Conservation (phyloP, 164 flowering plant genomes). For the Echeveria elegans region DNA sequence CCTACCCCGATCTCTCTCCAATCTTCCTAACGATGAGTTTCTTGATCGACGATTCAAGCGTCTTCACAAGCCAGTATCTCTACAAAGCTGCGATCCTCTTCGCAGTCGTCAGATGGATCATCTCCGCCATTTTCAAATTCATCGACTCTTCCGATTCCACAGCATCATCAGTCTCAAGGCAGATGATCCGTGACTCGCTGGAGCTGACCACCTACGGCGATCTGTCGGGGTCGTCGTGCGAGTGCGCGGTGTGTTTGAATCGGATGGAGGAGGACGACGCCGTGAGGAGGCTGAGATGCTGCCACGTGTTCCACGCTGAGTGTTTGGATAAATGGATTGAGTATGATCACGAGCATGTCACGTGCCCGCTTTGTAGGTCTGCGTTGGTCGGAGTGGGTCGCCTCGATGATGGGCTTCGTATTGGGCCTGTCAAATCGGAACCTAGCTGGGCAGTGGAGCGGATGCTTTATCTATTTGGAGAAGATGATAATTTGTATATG, state of each 20-base stretch:
- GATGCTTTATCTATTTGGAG: constrained; percentile 1
- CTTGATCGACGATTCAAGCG: neutral
- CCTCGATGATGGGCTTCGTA: neutral
- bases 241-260: constrained; percentile 57
- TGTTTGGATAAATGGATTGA: constrained; percentile 58
- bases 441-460: neutral
- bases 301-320: constrained; percentile 56
- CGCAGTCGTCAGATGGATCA: constrained; percentile 1
- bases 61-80: neutral
- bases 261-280: constrained; percentile 26
- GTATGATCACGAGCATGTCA: constrained; percentile 22
- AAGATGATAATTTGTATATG: neutral
- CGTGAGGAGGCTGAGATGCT: constrained; percentile 47
- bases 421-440: neutral
- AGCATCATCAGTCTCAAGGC: neutral
- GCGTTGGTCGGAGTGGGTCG: neutral
- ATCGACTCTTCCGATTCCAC: neutral
- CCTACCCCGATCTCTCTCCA: neutral
- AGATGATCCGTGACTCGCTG: constrained; percentile 1
- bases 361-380: neutral
- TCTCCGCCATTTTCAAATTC: neutral
- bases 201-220: neutral
- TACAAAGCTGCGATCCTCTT: neutral
- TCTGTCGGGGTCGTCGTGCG: neutral
- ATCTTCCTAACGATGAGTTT: neutral